A percentile compares a stretch with the other conserved stretches of the same genome.
phyloP scores from a whole-genome alignment of 805 yeast genomes.

The Gaillardinia entomophila region DNA sequence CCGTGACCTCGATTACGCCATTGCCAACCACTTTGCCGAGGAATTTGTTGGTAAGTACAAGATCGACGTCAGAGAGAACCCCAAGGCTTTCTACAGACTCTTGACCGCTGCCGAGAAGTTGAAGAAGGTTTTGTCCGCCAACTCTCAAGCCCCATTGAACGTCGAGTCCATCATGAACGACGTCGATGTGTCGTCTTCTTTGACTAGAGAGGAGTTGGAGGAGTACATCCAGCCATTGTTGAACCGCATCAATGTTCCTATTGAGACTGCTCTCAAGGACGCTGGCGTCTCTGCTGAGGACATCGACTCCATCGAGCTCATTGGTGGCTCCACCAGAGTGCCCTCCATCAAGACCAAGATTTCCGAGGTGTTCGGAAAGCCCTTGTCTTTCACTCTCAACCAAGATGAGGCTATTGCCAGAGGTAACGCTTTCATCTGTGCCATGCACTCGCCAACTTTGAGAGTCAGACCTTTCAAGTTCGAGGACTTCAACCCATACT shows the following conservation, averaged over 20 bases:
- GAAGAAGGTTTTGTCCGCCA: conserved; percentile 95
- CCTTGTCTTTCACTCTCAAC: conserved; percentile 88
- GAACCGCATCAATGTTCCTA: conserved; percentile 68
- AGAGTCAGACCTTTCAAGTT: conserved; percentile 98
- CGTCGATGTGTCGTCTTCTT: conserved; percentile 84
- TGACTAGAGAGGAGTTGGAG: conserved; percentile 90
- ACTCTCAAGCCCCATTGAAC: conserved; percentile 88
- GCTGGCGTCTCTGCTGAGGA: conserved; percentile 72
- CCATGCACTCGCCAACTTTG: conserved; percentile 97
- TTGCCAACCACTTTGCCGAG: conserved; percentile 90
- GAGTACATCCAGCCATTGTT: conserved; percentile 79
- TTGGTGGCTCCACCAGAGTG: conserved; percentile 98
- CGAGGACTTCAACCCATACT: conserved; percentile 87
- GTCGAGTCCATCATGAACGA: conserved; percentile 97
- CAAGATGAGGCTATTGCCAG: conserved; percentile 99
- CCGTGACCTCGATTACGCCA: conserved; percentile 90
- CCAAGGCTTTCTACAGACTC: conserved; percentile 94
- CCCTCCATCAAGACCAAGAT: conserved; percentile 85
- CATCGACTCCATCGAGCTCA: conserved; percentile 85
- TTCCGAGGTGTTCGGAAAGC: conserved; percentile 59
- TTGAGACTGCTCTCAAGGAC: conserved; percentile 72
- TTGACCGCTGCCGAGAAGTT: conserved; percentile 86
- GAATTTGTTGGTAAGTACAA: conserved; percentile 89
- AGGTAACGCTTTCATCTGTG: conserved; percentile 99
- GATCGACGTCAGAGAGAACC: conserved; percentile 84